Evolutionary conservation across 208 protist genomes (phyloP).

Genomic region (Entamoeba invadens): DNA sequence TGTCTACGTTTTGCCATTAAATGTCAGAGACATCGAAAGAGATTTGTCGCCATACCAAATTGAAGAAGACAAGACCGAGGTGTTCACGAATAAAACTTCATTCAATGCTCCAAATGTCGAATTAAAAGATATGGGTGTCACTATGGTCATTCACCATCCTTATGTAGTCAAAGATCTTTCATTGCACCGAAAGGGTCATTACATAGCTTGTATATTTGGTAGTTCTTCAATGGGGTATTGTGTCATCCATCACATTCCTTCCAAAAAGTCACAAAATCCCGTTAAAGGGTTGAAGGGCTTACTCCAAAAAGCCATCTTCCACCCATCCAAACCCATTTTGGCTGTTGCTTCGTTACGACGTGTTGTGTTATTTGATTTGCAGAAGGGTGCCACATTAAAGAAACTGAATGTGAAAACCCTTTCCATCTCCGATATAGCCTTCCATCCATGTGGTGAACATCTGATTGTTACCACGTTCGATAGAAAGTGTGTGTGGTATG

Average conservation of each 20-base stretch:
- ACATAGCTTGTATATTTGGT: background rate
- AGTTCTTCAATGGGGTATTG: background rate
- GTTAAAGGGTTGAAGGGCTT: background rate
- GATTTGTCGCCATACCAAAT: background rate
- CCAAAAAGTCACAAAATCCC: background rate
- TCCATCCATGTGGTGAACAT: conserved; percentile 4
- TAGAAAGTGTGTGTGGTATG: background rate
- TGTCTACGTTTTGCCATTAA: background rate
- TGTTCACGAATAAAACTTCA: background rate
- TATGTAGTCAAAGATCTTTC: background rate
- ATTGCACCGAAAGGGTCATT: background rate
- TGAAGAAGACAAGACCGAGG: background rate
- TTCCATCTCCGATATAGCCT: background rate
- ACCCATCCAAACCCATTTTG: background rate
- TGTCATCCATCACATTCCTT: background rate
- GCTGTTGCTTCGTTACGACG: background rate
- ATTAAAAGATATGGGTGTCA: background rate
- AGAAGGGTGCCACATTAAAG: background rate
- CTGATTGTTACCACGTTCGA: background rate
- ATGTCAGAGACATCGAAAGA: background rate
- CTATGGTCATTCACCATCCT: background rate
- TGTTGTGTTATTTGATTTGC: background rate
- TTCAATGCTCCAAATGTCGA: background rate
- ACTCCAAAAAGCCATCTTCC: background rate
- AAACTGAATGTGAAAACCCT: background rate